A percentile compares a stretch with the other conserved stretches of the same genome.
Conservation (phyloP, 805 yeast genomes). For the Pichia nanzhaoensis region DNA sequence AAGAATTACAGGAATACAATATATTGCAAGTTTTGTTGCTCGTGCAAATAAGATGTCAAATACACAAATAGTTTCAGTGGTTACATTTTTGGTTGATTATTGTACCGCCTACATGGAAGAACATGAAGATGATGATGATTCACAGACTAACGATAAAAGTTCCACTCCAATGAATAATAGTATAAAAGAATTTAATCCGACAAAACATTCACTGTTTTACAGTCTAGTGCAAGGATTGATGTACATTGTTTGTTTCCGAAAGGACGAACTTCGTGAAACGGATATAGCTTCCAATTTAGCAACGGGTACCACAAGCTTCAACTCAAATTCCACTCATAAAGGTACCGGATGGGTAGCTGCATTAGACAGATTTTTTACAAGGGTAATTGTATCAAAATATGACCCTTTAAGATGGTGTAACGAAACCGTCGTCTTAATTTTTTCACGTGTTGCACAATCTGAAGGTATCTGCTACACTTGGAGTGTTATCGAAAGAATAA, state of each 20-base stretch:
- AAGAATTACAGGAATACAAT: constrained; percentile 88
- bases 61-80: constrained; percentile 71
- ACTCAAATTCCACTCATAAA: constrained; percentile 11
- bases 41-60: constrained; percentile 69
- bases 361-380: constrained; percentile 79
- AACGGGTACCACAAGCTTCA: constrained; percentile 4
- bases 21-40: constrained; percentile 83
- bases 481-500: constrained; percentile 85
- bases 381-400: constrained; percentile 78
- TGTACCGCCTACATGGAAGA: constrained; percentile 72
- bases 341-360: constrained; percentile 64
- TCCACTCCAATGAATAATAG: not conserved
- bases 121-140: constrained; percentile 73
- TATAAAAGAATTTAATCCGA: constrained; percentile 8
- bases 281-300: constrained; percentile 6
- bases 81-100: constrained; percentile 82
- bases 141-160: not conserved
- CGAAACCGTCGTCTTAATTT: constrained; percentile 86
- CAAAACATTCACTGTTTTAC: constrained; percentile 44
- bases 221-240: constrained; percentile 86
- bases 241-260: constrained; percentile 88
- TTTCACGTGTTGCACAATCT: constrained; percentile 86
- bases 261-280: constrained; percentile 40
- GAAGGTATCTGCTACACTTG: constrained; percentile 90
- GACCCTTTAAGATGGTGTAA: constrained; percentile 92